Evolutionary conservation across 1,284 basidiomycete species (phyloP).

Genomic region (Termitomyces sp.): DNA sequence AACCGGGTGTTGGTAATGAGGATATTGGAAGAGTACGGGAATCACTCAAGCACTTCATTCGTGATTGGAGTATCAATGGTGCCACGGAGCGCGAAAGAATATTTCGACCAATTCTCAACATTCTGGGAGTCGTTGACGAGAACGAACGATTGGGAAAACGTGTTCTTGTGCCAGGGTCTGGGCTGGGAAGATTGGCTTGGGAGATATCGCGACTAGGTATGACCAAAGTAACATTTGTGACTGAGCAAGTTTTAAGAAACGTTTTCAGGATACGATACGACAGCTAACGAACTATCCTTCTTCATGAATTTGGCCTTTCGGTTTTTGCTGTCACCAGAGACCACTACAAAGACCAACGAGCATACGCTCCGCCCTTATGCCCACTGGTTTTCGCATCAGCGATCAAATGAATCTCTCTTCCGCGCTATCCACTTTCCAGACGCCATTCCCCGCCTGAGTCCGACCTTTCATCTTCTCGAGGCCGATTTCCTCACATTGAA

Average conservation of each 20-base stretch:
- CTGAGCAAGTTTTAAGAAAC: not conserved
- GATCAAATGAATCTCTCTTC: conserved; percentile 43
- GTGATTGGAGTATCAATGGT: conserved; percentile 63
- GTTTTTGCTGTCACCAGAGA: conserved; percentile 45
- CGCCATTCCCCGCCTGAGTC: conserved; percentile 43
- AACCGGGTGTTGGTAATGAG: conserved; percentile 19
- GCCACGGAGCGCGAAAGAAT: conserved; percentile 44
- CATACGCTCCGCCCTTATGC: conserved; percentile 54
- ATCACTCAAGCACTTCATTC: conserved; percentile 58
- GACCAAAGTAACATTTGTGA: conserved; percentile 7
- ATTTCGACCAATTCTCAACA: conserved; percentile 50
- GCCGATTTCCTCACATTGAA: conserved; percentile 47
- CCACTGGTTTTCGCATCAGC: conserved; percentile 67
- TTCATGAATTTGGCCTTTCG: conserved; percentile 61
- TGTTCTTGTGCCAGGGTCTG: conserved; percentile 60
- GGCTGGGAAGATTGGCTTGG: conserved; percentile 60
- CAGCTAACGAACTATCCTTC: conserved; percentile 55
- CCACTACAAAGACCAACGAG: conserved; percentile 36
- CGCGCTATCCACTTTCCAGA: conserved; percentile 54
- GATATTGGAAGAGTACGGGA: conserved; percentile 50
- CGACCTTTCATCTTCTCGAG: conserved; percentile 40
- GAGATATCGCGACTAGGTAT: conserved; percentile 56
- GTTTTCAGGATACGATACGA: conserved; percentile 44
- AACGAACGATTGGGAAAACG: conserved; percentile 27
- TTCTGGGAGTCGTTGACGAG: conserved; percentile 29